phyloP scores from a whole-genome alignment of 768 basidiomycete genomes.

The Nevesoporus exiguus region DNA sequence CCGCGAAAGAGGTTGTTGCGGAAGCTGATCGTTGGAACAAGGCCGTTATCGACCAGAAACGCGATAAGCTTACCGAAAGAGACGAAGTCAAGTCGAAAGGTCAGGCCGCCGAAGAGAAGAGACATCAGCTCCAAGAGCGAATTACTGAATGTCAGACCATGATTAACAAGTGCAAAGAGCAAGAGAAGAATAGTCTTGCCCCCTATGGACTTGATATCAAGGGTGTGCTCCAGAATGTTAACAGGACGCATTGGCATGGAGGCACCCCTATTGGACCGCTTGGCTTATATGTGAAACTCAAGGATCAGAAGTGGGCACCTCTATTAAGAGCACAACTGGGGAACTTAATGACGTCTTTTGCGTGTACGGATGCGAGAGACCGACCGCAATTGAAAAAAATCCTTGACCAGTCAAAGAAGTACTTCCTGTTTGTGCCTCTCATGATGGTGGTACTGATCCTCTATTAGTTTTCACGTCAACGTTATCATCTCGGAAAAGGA shows the following conservation, averaged over 20 bases:
- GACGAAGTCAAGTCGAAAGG: constrained; percentile 37
- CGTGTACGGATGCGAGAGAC: constrained; percentile 70
- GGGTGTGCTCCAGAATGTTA: constrained; percentile 51
- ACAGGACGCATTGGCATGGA: constrained; percentile 56
- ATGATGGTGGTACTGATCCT: constrained; percentile 9
- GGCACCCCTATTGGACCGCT: constrained; percentile 73
- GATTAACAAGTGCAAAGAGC: constrained; percentile 46
- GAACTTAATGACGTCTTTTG: constrained; percentile 60
- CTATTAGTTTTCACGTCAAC: constrained; percentile 39
- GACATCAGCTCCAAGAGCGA: constrained; percentile 33
- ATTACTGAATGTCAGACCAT: constrained; percentile 48
- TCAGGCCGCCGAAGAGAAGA: constrained; percentile 32
- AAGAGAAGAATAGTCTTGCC: constrained; percentile 55
- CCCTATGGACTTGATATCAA: constrained; percentile 65
- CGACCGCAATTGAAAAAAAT: constrained; percentile 53
- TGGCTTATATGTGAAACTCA: constrained; percentile 72
- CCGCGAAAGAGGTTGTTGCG: constrained; percentile 39
- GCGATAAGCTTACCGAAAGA: constrained; percentile 27
- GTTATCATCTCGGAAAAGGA: constrained; percentile 71
- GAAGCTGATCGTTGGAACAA: constrained; percentile 36
- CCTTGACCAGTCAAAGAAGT: constrained; percentile 61
- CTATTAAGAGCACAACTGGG: constrained; percentile 66
- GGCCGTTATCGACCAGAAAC: constrained; percentile 34
- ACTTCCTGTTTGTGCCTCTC: constrained; percentile 22
- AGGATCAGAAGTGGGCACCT: constrained; percentile 61